Base-by-base conservation (phyloP, 2,329 filamentous ascomycete genomes). In the Exophiala sp. region DNA sequence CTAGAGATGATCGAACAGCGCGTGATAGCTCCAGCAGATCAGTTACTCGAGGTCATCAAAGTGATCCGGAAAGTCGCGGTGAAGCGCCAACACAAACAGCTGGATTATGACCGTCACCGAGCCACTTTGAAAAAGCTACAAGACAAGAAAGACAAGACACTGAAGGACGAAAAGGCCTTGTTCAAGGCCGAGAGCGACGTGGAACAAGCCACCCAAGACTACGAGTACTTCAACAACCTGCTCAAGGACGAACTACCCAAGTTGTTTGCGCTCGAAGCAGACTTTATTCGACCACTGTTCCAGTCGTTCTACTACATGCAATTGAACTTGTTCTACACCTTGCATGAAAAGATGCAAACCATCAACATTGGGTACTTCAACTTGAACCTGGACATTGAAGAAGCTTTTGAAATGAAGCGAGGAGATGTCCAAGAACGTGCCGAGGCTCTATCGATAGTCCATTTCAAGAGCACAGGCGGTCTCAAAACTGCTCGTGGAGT, bases 241-340 rank as follows among this genome's bases (percentile, higher is more conserved):
- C 79, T 98, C 55, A 98, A 98, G 73, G 88, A 94, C 14, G 93
- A 98, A 71, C 75, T 98, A 56, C 93, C 93, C 22, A 88, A 89
- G 68, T 79, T 98, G 9, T 98, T 98, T 69, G 69, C 74, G 6
- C 80, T 98, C 14, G 93, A 98, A 69, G 81, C 84, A 57, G 86
- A 97, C 68, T 97, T 98, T 68, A 98, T 98, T 68, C 84, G 88
- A 60, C 93, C 93, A 2, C 80, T 98, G 6, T 98, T 98, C 77
- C 93, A 97, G 68, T 95, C 88, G 8, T 98, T 98, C 73, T 98
- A 98, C 73, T 98, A 97, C 75, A 98, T 98, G 93, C 93, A 98
- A 70, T 80, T 98, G 58, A 98, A 98, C 69, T 88, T 98, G 58
- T 98, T 97, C 69, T 98, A 98, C 71, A 98, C 93, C 1, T 77